These are phyloP conservation scores for Gossypium gossypioides DNA, from an alignment of 441 rosid genomes.

Conservation along the genomic window DNA sequence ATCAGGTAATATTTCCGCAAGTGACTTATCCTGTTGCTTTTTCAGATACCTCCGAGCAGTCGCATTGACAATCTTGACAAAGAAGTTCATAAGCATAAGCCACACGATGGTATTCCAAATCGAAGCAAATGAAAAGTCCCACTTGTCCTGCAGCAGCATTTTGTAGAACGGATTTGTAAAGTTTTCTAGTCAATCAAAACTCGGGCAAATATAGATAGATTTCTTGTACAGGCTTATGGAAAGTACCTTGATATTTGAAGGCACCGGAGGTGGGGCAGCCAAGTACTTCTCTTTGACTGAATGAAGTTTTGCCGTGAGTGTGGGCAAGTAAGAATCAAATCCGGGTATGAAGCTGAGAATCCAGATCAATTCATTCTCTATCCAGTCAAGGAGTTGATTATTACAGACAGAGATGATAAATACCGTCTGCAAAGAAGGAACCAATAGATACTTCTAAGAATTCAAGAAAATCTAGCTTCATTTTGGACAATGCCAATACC, in stretches of 20 bases:
- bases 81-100: conserved; percentile 95
- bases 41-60: conserved; percentile 69
- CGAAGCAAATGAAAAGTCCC: conserved; percentile 77
- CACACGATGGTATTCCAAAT: conserved; percentile 83
- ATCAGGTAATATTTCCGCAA: conserved; percentile 27
- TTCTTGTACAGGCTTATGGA: background rate
- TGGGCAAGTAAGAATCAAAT: conserved; percentile 50
- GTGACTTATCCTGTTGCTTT: conserved; percentile 59
- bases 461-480: background rate
- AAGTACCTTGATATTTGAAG: conserved; percentile 50
- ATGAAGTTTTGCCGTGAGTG: conserved; percentile 47
- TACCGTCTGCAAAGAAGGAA: conserved; percentile 51
- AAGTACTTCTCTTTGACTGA: conserved; percentile 54
- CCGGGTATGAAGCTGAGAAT: conserved; percentile 67
- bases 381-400: conserved; percentile 87
- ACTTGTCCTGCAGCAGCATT: conserved; percentile 49
- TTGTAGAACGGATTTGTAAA: background rate
- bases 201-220: background rate
- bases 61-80: conserved; percentile 69
- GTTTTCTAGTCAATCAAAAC: background rate
- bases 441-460: background rate
- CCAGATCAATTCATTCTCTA: conserved; percentile 82
- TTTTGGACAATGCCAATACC: background rate
- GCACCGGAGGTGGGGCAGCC: conserved; percentile 37
- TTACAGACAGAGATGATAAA: conserved; percentile 81